Base-by-base conservation (phyloP, 371 early-diverging fungal genomes). In the Neoconidiobolus thromboides region DNA sequence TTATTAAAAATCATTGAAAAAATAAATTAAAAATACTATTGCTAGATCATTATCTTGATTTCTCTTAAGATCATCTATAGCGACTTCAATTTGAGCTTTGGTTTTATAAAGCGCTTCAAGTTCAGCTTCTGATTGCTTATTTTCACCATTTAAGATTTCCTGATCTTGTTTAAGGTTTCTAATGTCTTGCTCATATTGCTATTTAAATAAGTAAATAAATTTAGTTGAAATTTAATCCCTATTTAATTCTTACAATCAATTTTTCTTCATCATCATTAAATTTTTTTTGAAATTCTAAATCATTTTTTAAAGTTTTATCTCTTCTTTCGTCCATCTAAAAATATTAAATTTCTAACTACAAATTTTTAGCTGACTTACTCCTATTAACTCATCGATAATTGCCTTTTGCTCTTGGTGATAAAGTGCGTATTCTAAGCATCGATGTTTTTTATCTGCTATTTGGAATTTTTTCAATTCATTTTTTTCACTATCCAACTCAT, bases 401-500 rank as follows among this genome's bases (percentile, higher is more conserved):
- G 3, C 37, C 55, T 55, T 55, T 36, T 55, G 26, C 70, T 98
- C 95, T 1, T 87, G 79, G 55, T 79, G 79, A 69, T 87, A 90
- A 40, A 96, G 86, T 6, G 91, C 83, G 69, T 96, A 95, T 64
- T 96, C 95, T 6, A 96, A 72, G 43, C 85, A 81, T 36, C 93
- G 73, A 40, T 93, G 78, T 58, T 93, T 87, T 43, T 81, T 76
- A 64, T 98, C 96, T 58, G 83, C 68, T 1, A 84, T 78, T 59
- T 93, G 89, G 67, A 78, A 96, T 64, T 89, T 73, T 55, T 82
- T 78, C 48, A 98, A 67, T 66, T 96, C 94, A 38, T 85, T 82
- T 63, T 95, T 95, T 68, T 97, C 99, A 36, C 85, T 79, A 63
- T 98, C 93, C 15, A 97, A 78, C 67, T 93, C 93, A 10, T 68